Evolutionary conservation across 2,329 filamentous ascomycete species (phyloP).

Genomic region (Clathrospora elynae): DNA sequence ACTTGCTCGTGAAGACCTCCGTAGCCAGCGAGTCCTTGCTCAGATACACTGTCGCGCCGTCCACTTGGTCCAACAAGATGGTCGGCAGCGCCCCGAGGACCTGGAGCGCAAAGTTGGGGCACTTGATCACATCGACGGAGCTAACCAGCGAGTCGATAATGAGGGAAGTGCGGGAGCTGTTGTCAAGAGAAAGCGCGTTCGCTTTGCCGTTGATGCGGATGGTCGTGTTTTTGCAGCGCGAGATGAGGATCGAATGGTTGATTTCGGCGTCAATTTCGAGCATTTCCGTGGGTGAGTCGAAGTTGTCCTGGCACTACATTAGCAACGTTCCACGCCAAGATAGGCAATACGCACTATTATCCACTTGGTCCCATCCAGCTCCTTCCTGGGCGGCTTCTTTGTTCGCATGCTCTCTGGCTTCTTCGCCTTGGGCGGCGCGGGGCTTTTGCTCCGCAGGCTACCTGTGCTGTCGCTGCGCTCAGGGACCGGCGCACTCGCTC

Average conservation of each 20-base stretch:
- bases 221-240: constrained; percentile 87
- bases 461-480: constrained; percentile 59
- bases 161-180: constrained; percentile 80
- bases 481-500: constrained; percentile 72
- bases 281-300: constrained; percentile 72
- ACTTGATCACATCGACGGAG: constrained; percentile 94
- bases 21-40: constrained; percentile 76
- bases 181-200: constrained; percentile 96
- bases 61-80: constrained; percentile 88
- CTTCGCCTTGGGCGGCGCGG: constrained; percentile 74
- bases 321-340: background rate
- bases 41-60: constrained; percentile 86
- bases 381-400: constrained; percentile 56
- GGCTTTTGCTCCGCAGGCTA: constrained; percentile 72
- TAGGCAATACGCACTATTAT: constrained; percentile 63
- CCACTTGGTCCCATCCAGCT: constrained; percentile 79
- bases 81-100: constrained; percentile 86
- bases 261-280: constrained; percentile 82
- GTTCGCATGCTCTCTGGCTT: constrained; percentile 57
- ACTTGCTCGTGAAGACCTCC: constrained; percentile 90
- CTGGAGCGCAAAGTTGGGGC: constrained; percentile 90
- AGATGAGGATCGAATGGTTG: constrained; percentile 88
- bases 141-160: constrained; percentile 89
- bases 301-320: constrained; percentile 70
- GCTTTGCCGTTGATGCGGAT: constrained; percentile 90